phyloP scores from a whole-genome alignment of 2,329 filamentous ascomycete genomes.

The Scortechinia acanthostroma region DNA sequence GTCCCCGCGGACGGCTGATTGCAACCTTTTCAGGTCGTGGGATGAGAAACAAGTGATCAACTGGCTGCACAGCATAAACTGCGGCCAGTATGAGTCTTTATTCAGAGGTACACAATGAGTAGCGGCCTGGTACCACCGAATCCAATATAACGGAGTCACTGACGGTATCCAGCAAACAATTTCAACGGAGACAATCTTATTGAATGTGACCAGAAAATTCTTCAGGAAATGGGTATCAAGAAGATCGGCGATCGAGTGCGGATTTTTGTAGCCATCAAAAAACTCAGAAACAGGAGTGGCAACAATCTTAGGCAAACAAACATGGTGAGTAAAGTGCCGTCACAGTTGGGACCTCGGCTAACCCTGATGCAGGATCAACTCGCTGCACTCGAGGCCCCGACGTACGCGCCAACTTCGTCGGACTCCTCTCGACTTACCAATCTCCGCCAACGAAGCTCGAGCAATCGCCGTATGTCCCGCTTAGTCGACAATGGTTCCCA shows the following conservation, averaged over 20 bases:
- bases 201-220: slow-evolving; percentile 57
- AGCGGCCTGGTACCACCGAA: not conserved
- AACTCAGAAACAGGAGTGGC: slow-evolving; percentile 33
- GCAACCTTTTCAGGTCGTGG: slow-evolving; percentile 38
- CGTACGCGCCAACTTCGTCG: not conserved
- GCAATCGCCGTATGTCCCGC: slow-evolving; percentile 47
- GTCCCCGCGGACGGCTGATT: not conserved
- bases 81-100: slow-evolving; percentile 53
- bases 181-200: slow-evolving; percentile 62
- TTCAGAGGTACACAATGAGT: slow-evolving; percentile 42
- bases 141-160: not conserved
- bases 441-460: not conserved
- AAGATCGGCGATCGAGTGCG: slow-evolving; percentile 61
- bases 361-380: not conserved
- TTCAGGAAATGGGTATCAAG: slow-evolving; percentile 64
- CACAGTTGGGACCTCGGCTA: not conserved
- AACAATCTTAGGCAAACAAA: slow-evolving; percentile 39
- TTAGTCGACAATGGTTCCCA: slow-evolving; percentile 35
- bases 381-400: not conserved
- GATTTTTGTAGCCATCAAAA: slow-evolving; percentile 44
- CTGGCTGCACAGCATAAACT: slow-evolving; percentile 59
- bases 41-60: slow-evolving; percentile 55
- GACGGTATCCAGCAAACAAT: slow-evolving; percentile 38
- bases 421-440: too few species aligned
- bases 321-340: slow-evolving; percentile 29